These are phyloP conservation scores for Ceratocystis eucalypticola DNA, from an alignment of 2,329 filamentous ascomycete species.

Conservation along the genomic window DNA sequence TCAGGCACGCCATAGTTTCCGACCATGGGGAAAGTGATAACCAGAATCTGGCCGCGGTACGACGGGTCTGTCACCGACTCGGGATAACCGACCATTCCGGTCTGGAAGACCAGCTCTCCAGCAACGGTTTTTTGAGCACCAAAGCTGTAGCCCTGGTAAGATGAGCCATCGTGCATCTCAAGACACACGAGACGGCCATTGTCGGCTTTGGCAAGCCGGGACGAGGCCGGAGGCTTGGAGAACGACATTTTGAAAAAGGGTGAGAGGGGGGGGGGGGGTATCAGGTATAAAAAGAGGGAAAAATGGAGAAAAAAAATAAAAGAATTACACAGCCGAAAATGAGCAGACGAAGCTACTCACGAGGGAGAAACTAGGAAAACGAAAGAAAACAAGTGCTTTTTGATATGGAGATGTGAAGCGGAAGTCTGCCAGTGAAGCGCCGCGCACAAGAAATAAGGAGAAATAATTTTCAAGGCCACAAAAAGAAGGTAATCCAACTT, in stretches of 20 bases:
- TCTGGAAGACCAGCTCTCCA: slow-evolving; percentile 97
- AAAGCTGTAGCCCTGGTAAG: slow-evolving; percentile 92
- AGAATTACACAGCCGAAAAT: not conserved
- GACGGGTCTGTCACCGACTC: slow-evolving; percentile 84
- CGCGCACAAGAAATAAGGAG: not conserved
- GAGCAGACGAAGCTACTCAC: not conserved
- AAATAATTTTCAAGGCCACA: not conserved
- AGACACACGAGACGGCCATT: slow-evolving; percentile 62
- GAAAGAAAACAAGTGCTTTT: slow-evolving; percentile 8
- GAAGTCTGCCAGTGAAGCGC: not conserved
- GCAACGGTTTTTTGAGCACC: slow-evolving; percentile 88
- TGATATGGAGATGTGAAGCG: slow-evolving; percentile 14
- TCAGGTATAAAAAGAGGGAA: not conserved
- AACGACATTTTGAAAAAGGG: slow-evolving; percentile 24
- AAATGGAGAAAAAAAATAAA: not conserved
- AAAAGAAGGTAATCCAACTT: not conserved
- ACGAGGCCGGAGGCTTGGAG: slow-evolving; percentile 42
- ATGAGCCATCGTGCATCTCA: slow-evolving; percentile 81
- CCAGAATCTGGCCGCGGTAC: slow-evolving; percentile 84
- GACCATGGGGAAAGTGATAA: slow-evolving; percentile 88
- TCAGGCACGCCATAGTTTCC: slow-evolving; percentile 97
- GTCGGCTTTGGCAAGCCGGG: slow-evolving; percentile 39
- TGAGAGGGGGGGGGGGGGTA: not conserved
- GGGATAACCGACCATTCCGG: slow-evolving; percentile 97
- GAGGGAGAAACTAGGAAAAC: not conserved